Evolutionary conservation across 1,284 basidiomycete species (phyloP).

Genomic region (Apiotrichum brassicae): DNA sequence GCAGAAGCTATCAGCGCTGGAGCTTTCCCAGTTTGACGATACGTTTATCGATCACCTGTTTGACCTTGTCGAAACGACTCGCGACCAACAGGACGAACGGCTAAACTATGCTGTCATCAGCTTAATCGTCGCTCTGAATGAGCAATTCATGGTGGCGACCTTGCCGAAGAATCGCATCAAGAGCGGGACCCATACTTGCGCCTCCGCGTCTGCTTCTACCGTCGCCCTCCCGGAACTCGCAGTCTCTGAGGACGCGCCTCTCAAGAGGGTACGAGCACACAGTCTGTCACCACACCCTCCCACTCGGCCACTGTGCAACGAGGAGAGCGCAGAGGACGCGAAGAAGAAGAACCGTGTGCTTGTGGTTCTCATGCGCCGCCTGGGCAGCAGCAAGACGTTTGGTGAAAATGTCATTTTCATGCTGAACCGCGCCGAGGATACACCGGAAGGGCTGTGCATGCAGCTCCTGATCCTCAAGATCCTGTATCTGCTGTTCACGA

Average conservation of each 20-base stretch:
- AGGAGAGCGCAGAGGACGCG: constrained; percentile 34
- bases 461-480: constrained; percentile 91
- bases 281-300: neutral
- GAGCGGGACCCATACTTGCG: constrained; percentile 20
- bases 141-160: constrained; percentile 91
- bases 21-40: constrained; percentile 69
- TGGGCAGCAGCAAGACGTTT: constrained; percentile 85
- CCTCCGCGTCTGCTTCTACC: constrained; percentile 2
- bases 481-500: constrained; percentile 90
- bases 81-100: constrained; percentile 78
- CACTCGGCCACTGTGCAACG: neutral
- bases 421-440: constrained; percentile 85
- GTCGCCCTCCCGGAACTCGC: constrained; percentile 12
- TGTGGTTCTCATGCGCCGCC: constrained; percentile 70
- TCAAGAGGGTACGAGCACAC: constrained; percentile 3
- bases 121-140: constrained; percentile 87
- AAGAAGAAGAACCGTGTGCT: constrained; percentile 66
- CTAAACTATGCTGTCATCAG: constrained; percentile 93
- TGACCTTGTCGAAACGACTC: constrained; percentile 86
- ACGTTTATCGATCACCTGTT: constrained; percentile 84
- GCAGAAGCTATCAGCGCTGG: constrained; percentile 67
- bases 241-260: neutral
- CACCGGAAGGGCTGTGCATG: constrained; percentile 86
- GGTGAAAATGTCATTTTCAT: constrained; percentile 99
- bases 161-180: constrained; percentile 27